Evolutionary conservation across 2,329 filamentous ascomycete species (phyloP), one percentile per base, ranked within the genome.

Genomic region (Fusarium scirpi): DNA sequence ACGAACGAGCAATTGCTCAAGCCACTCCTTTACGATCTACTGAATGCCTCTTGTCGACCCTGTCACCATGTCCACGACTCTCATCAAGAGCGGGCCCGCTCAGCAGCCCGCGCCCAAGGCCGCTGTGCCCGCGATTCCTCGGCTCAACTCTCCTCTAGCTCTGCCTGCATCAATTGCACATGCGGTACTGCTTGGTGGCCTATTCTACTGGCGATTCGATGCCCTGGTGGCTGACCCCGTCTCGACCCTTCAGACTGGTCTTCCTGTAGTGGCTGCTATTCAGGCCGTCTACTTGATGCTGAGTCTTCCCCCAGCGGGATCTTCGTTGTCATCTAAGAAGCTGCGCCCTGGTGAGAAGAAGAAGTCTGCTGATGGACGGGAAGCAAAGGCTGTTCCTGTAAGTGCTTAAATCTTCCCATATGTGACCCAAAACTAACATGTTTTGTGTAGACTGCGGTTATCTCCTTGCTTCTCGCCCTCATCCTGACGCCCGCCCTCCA

Each of bases 181-280:
- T 72, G 91, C 92, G 0, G 80, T 86, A 27, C 80, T 94, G 13
- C 84, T 97, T 30, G 85, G 93, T 30, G 86, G 85, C 12, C 80
- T 91, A 38, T 90, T 91, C 76, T 85, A 86, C 47, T 76, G 87
- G 68, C 87, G 87, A 41, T 95, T 97, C 80, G 78, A 82, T 38
- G 81, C 85, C 20, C 84, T 97, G 27, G 91, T 97, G 29, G 83
- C 85, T 18, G 87, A 94, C 70, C 93, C 94, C 1, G 86, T 91
- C 4, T 80, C 85, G 18, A 86, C 90, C 9, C 85, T 97, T 40
- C 79, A 86, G 16, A 85, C 78, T 30, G 83, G 90, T 4, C 81
- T 95, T 5, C 85, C 90, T 1, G 85, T 89, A 15, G 83, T 94
- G 16, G 86, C 87, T 5, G 80, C 85, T 7, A 78, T 94, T 5